Evolutionary conservation across 2,329 filamentous ascomycete genomes (phyloP).

Genomic region (Pseudopithomyces maydicus): DNA sequence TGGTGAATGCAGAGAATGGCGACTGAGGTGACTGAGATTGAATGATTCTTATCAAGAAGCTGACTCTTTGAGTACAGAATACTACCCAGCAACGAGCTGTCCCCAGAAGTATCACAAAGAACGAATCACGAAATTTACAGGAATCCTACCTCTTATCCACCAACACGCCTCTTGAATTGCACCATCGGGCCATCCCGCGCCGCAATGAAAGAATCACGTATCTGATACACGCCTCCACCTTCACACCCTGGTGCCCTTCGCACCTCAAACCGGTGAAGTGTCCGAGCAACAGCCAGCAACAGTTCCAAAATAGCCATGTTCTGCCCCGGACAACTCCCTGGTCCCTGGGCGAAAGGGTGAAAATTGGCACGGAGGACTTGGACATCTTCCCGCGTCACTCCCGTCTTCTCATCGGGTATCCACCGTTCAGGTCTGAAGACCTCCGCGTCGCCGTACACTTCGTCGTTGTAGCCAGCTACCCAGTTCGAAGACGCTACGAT

Average conservation of each 20-base stretch:
- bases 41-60: too few species aligned
- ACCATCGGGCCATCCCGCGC: not conserved
- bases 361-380: conserved; percentile 52
- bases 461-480: conserved; percentile 30
- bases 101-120: too few species aligned
- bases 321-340: not conserved
- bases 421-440: conserved; percentile 25
- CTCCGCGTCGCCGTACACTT: conserved; percentile 23
- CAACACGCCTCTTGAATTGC: not conserved
- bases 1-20: too few species aligned
- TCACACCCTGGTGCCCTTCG: not conserved
- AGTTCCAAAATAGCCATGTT: conserved; percentile 8
- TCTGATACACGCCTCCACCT: not conserved
- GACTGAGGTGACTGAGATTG: too few species aligned
- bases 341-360: conserved; percentile 6
- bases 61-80: too few species aligned
- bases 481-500: conserved; percentile 28
- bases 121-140: too few species aligned
- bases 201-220: not conserved
- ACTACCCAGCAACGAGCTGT: too few species aligned
- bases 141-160: not conserved
- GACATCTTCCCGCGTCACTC: not conserved
- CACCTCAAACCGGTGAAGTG: not conserved
- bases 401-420: conserved; percentile 1
- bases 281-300: conserved; percentile 50